Conservation (phyloP, 1,284 basidiomycete species). For the Coniophora puteana region DNA sequence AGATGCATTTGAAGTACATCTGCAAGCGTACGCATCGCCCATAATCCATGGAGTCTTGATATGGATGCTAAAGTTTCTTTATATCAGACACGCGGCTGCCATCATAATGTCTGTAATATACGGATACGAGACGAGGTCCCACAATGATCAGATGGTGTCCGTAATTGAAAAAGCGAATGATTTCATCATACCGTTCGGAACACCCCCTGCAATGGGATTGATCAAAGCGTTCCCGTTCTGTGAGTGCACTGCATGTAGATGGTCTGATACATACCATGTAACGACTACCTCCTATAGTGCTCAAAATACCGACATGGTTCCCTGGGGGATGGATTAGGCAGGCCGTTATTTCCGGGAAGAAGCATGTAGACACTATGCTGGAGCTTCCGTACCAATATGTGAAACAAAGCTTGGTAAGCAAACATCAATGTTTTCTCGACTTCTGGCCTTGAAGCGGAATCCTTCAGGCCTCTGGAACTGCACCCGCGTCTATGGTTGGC, state of each 20-base stretch:
- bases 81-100: conserved; percentile 10
- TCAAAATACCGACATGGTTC: conserved; percentile 32
- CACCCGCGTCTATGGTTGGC: not conserved
- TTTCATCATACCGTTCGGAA: not conserved
- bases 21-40: conserved; percentile 9
- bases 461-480: not conserved
- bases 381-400: conserved; percentile 29
- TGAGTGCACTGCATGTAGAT: conserved; percentile 2
- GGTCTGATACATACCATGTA: conserved; percentile 16
- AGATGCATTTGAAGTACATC: conserved; percentile 30
- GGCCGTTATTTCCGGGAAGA: conserved; percentile 18
- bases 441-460: not conserved
- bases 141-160: conserved; percentile 14
- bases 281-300: conserved; percentile 15
- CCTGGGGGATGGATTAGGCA: conserved; percentile 30
- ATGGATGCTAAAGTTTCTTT: not conserved
- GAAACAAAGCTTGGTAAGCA: conserved; percentile 26
- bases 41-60: conserved; percentile 30
- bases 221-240: not conserved
- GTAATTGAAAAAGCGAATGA: not conserved
- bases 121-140: conserved; percentile 18
- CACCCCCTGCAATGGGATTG: not conserved
- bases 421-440: not conserved
- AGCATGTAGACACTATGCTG: conserved; percentile 22
- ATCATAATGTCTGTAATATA: conserved; percentile 20